These are phyloP conservation scores for Tillandsia leiboldiana DNA, from an alignment of 176 grass and related monocot genomes.

Conservation along the genomic window DNA sequence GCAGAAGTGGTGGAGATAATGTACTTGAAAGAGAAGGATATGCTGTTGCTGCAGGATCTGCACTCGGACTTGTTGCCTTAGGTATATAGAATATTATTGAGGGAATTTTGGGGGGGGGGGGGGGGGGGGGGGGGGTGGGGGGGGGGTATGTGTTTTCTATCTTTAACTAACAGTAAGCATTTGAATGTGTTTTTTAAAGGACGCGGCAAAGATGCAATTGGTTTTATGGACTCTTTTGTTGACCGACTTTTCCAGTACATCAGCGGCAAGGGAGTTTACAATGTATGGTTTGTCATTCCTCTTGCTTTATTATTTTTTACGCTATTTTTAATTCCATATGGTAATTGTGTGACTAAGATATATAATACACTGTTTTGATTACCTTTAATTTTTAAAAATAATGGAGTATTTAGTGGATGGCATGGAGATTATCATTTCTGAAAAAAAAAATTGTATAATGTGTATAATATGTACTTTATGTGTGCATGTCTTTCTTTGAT, in stretches of 20 bases:
- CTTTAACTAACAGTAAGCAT: constrained; percentile 7
- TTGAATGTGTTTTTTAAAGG: constrained; percentile 33
- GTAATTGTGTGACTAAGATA: too few relatives aligned
- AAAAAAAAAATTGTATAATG: too few relatives aligned
- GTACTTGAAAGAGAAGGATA: constrained; percentile 99
- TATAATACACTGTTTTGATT: too few relatives aligned
- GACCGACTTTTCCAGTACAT: constrained; percentile 83
- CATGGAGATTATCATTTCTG: too few relatives aligned
- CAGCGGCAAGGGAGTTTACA: constrained; percentile 65
- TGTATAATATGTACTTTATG: too few relatives aligned
- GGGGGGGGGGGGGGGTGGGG: not conserved
- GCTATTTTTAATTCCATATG: constrained; percentile 6
- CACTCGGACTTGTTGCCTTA: constrained; percentile 86
- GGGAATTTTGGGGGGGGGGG: not conserved
- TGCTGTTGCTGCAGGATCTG: constrained; percentile 92
- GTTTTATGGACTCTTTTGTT: constrained; percentile 75
- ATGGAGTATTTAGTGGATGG: too few relatives aligned
- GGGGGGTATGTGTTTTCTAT: constrained; percentile 16
- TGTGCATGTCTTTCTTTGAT: too few relatives aligned
- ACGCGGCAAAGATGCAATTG: constrained; percentile 58
- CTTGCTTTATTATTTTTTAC: constrained; percentile 5
- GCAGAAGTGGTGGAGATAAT: constrained; percentile 96
- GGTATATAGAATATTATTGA: constrained; percentile 39
- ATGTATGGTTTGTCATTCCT: constrained; percentile 37
- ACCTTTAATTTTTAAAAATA: too few relatives aligned